A percentile compares a stretch with the other conserved stretches of the same genome.
These are phyloP conservation scores for Paratinospora sagittata DNA, from an alignment of 164 flowering plant genomes.

Conservation along the genomic window DNA sequence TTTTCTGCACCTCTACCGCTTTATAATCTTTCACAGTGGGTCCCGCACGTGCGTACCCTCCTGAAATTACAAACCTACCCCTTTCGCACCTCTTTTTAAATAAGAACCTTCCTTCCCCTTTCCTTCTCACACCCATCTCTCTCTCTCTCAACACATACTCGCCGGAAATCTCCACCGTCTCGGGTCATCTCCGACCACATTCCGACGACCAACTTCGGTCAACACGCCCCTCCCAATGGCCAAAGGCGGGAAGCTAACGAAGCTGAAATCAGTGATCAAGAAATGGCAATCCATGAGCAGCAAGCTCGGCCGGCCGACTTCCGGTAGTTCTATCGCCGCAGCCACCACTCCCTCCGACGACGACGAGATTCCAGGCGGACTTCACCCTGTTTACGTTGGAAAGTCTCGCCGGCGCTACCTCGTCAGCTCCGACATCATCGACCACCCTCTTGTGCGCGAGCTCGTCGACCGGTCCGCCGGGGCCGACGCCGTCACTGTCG, in stretches of 20 bases:
- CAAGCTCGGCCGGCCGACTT: too few relatives aligned
- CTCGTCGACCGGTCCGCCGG: constrained; percentile 43
- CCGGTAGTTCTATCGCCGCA: constrained; percentile 16
- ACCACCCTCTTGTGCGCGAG: constrained; percentile 70
- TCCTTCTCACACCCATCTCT: constrained; percentile 14
- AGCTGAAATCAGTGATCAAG: constrained; percentile 40
- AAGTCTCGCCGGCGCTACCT: constrained; percentile 66
- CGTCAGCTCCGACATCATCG: constrained; percentile 42
- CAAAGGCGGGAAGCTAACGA: constrained; percentile 31
- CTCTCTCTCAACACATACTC: constrained; percentile 14
- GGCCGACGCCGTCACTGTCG: constrained; percentile 32
- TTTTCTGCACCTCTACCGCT: background rate
- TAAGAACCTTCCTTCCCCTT: constrained; percentile 27
- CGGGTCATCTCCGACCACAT: constrained; percentile 1
- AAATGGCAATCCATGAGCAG: constrained; percentile 30
- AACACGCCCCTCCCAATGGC: constrained; percentile 18
- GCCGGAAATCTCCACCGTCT: background rate
- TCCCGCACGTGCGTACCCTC: background rate
- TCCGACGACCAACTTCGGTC: background rate
- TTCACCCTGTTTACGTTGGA: constrained; percentile 54
- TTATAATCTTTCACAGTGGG: background rate
- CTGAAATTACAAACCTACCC: constrained; percentile 11
- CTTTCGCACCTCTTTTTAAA: constrained; percentile 22
- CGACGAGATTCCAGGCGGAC: constrained; percentile 3
- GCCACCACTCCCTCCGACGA: constrained; percentile 15